Base-by-base conservation (phyloP, 805 yeast genomes). In the Suhomyces prunicola region DNA sequence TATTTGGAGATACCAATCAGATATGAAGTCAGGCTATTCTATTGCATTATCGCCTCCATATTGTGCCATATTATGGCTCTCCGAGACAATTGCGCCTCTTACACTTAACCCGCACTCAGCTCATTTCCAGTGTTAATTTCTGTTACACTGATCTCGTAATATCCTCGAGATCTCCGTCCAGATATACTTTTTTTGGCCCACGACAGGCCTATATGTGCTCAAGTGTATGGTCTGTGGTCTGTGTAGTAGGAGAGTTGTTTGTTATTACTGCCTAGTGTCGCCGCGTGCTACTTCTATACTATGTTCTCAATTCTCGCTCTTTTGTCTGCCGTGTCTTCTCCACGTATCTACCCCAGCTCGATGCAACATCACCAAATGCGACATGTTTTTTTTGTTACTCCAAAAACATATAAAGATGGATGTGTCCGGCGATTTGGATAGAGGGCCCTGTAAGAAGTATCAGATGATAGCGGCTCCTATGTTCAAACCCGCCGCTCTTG, bases 301-400 rank as follows among this genome's bases (percentile, higher is more conserved):
- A 19, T 17, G 13, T 15, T 17, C 5, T 17, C 29, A 27, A 27
- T 17, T 17, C 42, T 17, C 22, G 7, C 42, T 19, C 17, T 10
- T 8, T 19, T 10, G 24, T 39, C 42, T 39, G 24, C 12, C 42
- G 42, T 19, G 9, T 17, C 42, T 39, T 9, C 41, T 17, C 41
- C 41, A 36, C 41, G 22, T 36, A 36, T 36, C 42, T 33, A 33
- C 42, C 42, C 42, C 42, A 19, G 42, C 42, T 39, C 42, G 19
- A 39, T 39, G 42, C 42, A 39, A 39, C 42, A 39, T 39, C 42
- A 19, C 24, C 42, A 39, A 39, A 39, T 39, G 42, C 42, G 42
- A 39, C 42, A 39, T 39, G 42, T 39, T 39, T 39, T 39, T 39
- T 39, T 39, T 39, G 42, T 39, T 39, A 39, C 42, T 39, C 42